A percentile compares a stretch with the other conserved stretches of the same genome.
These are phyloP conservation scores for Castanea sativa DNA, from an alignment of 306 rosid genomes.

Conservation along the genomic window DNA sequence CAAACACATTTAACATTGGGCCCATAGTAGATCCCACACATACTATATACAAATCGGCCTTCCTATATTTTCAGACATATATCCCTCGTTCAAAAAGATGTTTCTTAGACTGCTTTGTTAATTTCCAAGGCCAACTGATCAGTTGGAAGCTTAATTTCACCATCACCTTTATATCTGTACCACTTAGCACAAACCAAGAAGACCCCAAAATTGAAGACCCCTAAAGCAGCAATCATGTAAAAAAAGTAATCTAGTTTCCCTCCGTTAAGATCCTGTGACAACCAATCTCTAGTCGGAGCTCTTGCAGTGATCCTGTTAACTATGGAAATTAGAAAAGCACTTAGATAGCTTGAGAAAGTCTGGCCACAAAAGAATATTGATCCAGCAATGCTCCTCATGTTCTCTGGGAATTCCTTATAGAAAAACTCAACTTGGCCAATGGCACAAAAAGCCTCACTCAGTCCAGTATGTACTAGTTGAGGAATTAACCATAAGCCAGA, in stretches of 20 bases:
- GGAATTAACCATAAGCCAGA: conserved; percentile 40
- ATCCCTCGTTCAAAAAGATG: no score
- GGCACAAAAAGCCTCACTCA: conserved; percentile 28
- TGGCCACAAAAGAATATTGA: conserved; percentile 30
- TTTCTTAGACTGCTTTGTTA: no score
- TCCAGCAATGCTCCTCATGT: conserved; percentile 42
- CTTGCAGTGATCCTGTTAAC: conserved; percentile 21
- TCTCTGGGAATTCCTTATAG: conserved; percentile 40
- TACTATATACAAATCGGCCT: no score
- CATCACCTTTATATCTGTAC: conserved; percentile 55
- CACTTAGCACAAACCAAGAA: conserved; percentile 55
- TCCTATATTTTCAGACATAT: no score
- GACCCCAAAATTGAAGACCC: conserved; percentile 40
- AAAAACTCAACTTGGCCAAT: conserved; percentile 30
- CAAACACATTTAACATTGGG: no score
- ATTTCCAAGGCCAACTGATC: no score
- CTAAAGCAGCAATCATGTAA: conserved; percentile 38
- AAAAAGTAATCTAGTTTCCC: conserved; percentile 61
- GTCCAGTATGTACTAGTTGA: conserved; percentile 30
- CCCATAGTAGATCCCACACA: no score
- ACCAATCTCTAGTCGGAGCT: conserved; percentile 25
- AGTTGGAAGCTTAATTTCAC: no score
- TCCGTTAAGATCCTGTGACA: conserved; percentile 49
- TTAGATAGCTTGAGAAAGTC: conserved; percentile 39
- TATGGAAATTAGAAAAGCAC: conserved; percentile 40